Evolutionary conservation across 2,329 filamentous ascomycete species (phyloP).

Genomic region (Boeremia exigua): DNA sequence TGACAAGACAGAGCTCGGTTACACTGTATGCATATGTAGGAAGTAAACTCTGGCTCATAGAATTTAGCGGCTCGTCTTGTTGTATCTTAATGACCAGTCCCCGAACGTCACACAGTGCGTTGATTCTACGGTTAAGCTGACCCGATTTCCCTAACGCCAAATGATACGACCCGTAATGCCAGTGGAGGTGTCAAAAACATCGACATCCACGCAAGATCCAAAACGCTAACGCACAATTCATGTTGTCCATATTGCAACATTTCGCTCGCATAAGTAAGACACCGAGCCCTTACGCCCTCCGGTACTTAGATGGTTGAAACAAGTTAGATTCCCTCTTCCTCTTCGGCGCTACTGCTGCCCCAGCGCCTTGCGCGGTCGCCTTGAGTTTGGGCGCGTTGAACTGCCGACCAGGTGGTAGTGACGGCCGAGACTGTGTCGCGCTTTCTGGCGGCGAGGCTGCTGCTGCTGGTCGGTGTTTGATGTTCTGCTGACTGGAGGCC

Average conservation of each 20-base stretch:
- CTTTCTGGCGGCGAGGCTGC: conserved; percentile 14
- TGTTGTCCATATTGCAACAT: no score
- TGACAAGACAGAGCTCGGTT: no score
- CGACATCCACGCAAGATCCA: neutral
- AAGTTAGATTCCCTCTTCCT: conserved; percentile 28
- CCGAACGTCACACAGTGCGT: no score
- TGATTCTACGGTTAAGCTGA: no score
- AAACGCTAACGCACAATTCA: neutral
- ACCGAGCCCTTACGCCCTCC: neutral
- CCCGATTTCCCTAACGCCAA: no score
- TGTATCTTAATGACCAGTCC: neutral
- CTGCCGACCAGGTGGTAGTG: conserved; percentile 37
- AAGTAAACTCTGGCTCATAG: neutral
- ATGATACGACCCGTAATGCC: no score
- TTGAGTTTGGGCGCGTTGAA: conserved; percentile 38
- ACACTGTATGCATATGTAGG: neutral
- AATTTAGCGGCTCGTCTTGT: neutral
- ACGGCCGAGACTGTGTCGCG: conserved; percentile 25
- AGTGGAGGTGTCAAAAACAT: neutral
- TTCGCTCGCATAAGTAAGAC: neutral
- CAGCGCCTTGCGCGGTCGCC: conserved; percentile 17
- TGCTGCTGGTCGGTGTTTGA: conserved; percentile 30
- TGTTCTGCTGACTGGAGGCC: conserved; percentile 23
- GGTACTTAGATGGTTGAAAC: conserved; percentile 22
- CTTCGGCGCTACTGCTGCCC: conserved; percentile 20